Conservation (phyloP, 1,139 yeast species). For the Blastobotrys niveus region DNA sequence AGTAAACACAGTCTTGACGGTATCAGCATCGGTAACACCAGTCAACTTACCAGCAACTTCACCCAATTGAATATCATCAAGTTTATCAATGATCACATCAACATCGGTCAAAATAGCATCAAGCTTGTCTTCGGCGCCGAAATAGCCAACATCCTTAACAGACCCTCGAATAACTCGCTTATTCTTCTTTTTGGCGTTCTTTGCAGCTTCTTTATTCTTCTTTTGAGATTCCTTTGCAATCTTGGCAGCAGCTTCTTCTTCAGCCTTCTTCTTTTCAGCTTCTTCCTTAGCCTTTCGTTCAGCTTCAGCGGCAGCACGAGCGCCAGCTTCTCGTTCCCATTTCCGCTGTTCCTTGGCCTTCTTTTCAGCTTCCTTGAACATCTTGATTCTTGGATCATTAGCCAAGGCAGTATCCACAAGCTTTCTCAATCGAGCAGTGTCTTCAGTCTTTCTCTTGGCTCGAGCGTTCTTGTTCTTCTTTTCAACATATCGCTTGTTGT, state of each 20-base stretch:
- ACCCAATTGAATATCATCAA: constrained; percentile 71
- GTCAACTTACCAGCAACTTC: constrained; percentile 60
- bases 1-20: constrained; percentile 48
- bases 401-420: constrained; percentile 80
- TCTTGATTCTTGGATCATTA: constrained; percentile 92
- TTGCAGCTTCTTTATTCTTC: constrained; percentile 96
- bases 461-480: constrained; percentile 95
- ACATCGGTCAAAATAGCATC: constrained; percentile 61
- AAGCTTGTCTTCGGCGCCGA: constrained; percentile 56
- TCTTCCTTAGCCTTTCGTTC: constrained; percentile 78
- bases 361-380: constrained; percentile 91
- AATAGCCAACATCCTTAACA: constrained; percentile 79
- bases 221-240: constrained; percentile 59
- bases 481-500: constrained; percentile 97
- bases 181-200: constrained; percentile 95
- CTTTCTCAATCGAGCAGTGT: constrained; percentile 82
- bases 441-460: constrained; percentile 97
- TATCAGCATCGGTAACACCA: constrained; percentile 43
- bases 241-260: constrained; percentile 60
- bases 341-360: constrained; percentile 90
- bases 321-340: constrained; percentile 98
- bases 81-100: constrained; percentile 68
- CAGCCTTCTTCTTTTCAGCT: constrained; percentile 76
- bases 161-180: constrained; percentile 85
- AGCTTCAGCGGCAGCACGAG: constrained; percentile 91